These are phyloP conservation scores for Colletotrichum sp. DNA, from an alignment of 2,329 filamentous ascomycete genomes.

Conservation along the genomic window DNA sequence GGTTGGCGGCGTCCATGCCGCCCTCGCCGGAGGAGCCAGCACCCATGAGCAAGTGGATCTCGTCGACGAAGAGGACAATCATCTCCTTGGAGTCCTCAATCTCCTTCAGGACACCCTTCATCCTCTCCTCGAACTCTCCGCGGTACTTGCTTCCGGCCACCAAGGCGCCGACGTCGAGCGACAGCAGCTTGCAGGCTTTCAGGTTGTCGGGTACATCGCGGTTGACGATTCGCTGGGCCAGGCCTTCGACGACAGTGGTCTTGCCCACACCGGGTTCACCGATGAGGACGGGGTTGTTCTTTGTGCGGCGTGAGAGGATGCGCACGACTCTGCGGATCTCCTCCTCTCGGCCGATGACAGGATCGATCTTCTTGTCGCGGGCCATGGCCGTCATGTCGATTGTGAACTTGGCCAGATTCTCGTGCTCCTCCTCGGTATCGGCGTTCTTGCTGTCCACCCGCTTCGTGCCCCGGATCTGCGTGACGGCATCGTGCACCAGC, in stretches of 20 bases:
- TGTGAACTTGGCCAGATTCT: constrained; percentile 97
- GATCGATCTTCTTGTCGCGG: constrained; percentile 95
- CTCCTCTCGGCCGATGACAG: constrained; percentile 95
- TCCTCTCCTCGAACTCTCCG: constrained; percentile 97
- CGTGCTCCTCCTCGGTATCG: constrained; percentile 89
- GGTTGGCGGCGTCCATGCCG: constrained; percentile 97
- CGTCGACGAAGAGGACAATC: constrained; percentile 97
- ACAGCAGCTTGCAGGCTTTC: constrained; percentile 90
- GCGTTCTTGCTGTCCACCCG: constrained; percentile 96
- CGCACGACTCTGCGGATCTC: constrained; percentile 92
- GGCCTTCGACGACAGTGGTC: constrained; percentile 95
- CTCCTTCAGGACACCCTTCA: constrained; percentile 99
- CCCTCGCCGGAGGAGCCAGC: constrained; percentile 93
- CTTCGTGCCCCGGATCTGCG: constrained; percentile 89
- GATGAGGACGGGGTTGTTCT: constrained; percentile 98
- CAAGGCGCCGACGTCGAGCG: constrained; percentile 91
- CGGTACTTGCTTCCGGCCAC: constrained; percentile 98
- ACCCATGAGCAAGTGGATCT: constrained; percentile 98
- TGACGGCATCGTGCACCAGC: constrained; percentile 87
- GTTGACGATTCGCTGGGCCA: constrained; percentile 95
- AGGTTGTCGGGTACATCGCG: constrained; percentile 95
- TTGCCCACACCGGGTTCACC: constrained; percentile 98
- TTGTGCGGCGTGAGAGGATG: constrained; percentile 90
- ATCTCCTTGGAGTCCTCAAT: constrained; percentile 94
- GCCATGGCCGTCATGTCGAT: constrained; percentile 98